Conservation (phyloP, 305 asterid species). For the Stenogyne calaminthoides region DNA sequence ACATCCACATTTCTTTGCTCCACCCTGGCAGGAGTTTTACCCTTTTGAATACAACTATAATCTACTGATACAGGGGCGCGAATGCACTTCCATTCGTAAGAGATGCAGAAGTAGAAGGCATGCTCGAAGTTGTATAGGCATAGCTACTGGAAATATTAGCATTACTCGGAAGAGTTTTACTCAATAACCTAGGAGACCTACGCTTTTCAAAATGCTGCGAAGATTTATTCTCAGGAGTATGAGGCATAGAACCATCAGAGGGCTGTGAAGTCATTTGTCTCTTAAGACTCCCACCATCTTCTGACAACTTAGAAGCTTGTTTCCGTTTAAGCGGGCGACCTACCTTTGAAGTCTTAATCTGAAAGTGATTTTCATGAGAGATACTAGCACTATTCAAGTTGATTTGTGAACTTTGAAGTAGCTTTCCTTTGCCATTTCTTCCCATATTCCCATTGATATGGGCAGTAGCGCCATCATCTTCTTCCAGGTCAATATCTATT, state of each 20-base stretch:
- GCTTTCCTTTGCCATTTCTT: constrained; percentile 69
- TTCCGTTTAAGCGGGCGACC: constrained; percentile 29
- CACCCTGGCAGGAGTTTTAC: constrained; percentile 12
- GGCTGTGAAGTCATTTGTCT: constrained; percentile 24
- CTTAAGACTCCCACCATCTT: constrained; percentile 4
- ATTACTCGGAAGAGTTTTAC: neutral
- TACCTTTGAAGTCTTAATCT: too few relatives aligned
- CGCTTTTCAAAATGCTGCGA: constrained; percentile 28
- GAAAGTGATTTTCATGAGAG: constrained; percentile 23
- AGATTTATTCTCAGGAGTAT: constrained; percentile 15
- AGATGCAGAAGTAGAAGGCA: constrained; percentile 25
- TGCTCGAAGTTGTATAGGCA: constrained; percentile 23
- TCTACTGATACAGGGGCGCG: constrained; percentile 21
- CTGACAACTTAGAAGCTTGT: constrained; percentile 32
- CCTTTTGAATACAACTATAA: constrained; percentile 29
- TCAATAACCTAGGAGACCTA: constrained; percentile 27
- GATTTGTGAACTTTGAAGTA: constrained; percentile 38
- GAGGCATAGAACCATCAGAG: constrained; percentile 20
- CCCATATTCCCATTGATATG: constrained; percentile 36
- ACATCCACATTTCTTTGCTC: constrained; percentile 44
- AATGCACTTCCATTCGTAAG: constrained; percentile 33
- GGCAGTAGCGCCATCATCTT: constrained; percentile 45
- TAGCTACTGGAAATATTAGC: constrained; percentile 17
- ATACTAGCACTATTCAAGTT: constrained; percentile 32
- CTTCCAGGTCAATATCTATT: constrained; percentile 48